Conservation (phyloP, 495 filamentous ascomycete genomes). For the Daldinia vernicosa region DNA sequence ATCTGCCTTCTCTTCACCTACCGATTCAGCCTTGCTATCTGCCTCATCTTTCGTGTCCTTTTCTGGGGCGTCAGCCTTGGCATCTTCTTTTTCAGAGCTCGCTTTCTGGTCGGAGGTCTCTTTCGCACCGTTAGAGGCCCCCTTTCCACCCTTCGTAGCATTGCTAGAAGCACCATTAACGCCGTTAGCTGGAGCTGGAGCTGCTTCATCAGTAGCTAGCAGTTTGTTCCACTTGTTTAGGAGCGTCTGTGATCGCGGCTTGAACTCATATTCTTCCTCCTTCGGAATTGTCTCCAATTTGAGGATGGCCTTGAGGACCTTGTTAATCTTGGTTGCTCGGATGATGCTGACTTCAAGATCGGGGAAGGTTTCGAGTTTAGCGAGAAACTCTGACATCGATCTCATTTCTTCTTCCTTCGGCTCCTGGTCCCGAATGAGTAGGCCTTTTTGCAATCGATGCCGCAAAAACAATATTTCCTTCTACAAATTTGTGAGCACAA, state of each 20-base stretch:
- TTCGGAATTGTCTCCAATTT: conserved; percentile 82
- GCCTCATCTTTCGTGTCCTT: conserved; percentile 49
- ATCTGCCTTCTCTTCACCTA: conserved; percentile 44
- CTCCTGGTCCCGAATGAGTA: conserved; percentile 79
- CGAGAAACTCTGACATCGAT: conserved; percentile 78
- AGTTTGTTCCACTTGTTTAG: conserved; percentile 84
- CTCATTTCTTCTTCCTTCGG: conserved; percentile 92
- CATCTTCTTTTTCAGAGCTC: conserved; percentile 53
- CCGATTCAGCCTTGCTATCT: conserved; percentile 40
- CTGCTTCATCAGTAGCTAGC: conserved; percentile 63
- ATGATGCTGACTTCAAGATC: conserved; percentile 90
- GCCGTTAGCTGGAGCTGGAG: conserved; percentile 56
- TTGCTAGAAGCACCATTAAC: conserved; percentile 48
- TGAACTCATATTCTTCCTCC: conserved; percentile 87
- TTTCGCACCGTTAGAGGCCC: conserved; percentile 60
- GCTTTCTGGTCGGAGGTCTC: conserved; percentile 62
- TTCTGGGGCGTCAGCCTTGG: conserved; percentile 45
- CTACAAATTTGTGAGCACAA: conserved; percentile 47
- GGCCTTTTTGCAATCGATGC: conserved; percentile 90
- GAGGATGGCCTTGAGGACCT: conserved; percentile 89
- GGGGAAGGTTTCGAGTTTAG: conserved; percentile 77
- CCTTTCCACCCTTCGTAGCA: conserved; percentile 61
- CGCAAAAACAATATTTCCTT: conserved; percentile 82
- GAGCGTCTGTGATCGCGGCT: conserved; percentile 74
- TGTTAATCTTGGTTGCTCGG: conserved; percentile 87